Evolutionary conservation across 2,329 filamentous ascomycete genomes (phyloP).

Genomic region (Xylariaceae sp.): DNA sequence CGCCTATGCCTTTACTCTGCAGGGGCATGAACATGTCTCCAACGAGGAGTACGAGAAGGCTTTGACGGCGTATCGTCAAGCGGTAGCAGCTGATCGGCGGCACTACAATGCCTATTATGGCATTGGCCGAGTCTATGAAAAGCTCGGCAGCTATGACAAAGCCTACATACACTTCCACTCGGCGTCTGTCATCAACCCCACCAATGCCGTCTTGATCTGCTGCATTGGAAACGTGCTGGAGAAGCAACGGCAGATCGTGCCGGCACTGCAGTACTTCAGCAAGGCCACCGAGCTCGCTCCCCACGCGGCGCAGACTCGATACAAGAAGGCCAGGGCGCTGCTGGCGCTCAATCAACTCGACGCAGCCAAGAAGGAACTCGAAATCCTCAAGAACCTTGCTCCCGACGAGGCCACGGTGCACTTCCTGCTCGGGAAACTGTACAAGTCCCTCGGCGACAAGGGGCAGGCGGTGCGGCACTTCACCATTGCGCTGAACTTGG

Average conservation of each 20-base stretch:
- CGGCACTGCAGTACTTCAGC: constrained; percentile 73
- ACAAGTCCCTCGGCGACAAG: constrained; percentile 65
- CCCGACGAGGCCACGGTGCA: constrained; percentile 95
- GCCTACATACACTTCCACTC: constrained; percentile 87
- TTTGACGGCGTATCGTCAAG: constrained; percentile 75
- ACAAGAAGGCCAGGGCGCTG: constrained; percentile 85
- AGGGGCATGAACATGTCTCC: constrained; percentile 90
- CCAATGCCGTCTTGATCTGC: constrained; percentile 85
- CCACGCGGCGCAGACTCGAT: constrained; percentile 71
- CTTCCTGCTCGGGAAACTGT: constrained; percentile 82
- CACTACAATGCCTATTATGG: constrained; percentile 99
- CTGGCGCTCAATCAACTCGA: constrained; percentile 66
- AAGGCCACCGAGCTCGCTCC: constrained; percentile 79
- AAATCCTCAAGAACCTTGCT: constrained; percentile 82
- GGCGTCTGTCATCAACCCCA: constrained; percentile 83
- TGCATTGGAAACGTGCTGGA: constrained; percentile 88
- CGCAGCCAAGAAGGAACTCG: constrained; percentile 71
- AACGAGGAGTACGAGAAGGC: constrained; percentile 98
- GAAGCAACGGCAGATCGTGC: constrained; percentile 73
- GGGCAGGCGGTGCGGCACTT: constrained; percentile 84
- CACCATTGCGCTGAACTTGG: constrained; percentile 88
- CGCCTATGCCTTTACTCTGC: constrained; percentile 90
- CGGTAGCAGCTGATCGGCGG: constrained; percentile 75
- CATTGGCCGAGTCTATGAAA: constrained; percentile 74
- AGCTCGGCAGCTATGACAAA: constrained; percentile 82